A percentile compares a stretch with the other conserved stretches of the same genome.
These are phyloP conservation scores for Pythium vanterpoolii DNA, from an alignment of 352 stramenopile genomes.

Conservation along the genomic window DNA sequence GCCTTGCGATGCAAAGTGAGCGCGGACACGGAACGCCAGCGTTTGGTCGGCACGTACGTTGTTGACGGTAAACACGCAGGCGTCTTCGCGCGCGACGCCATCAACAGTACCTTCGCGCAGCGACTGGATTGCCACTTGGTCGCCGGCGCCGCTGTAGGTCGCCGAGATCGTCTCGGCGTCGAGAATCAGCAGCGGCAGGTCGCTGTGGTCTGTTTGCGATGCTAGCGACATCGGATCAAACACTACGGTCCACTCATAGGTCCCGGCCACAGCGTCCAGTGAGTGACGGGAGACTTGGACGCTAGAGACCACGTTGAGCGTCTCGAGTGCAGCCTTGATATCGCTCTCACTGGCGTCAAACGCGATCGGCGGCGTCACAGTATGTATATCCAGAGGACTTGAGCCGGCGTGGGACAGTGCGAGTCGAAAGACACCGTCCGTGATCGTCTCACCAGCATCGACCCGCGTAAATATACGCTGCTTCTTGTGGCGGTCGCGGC, in stretches of 20 bases:
- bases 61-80: slow-evolving; percentile 26
- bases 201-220: slow-evolving; percentile 18
- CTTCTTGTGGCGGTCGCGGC: slow-evolving; percentile 37
- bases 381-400: slow-evolving; percentile 32
- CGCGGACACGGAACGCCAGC: slow-evolving; percentile 52
- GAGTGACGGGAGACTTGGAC: slow-evolving; percentile 50
- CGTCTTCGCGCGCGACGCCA: slow-evolving; percentile 21
- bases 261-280: slow-evolving; percentile 18
- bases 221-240: slow-evolving; percentile 34
- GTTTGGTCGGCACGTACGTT: slow-evolving; percentile 28
- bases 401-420: slow-evolving; percentile 36
- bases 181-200: slow-evolving; percentile 45
- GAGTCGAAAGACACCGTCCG: slow-evolving; percentile 54
- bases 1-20: slow-evolving; percentile 25
- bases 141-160: slow-evolving; percentile 38
- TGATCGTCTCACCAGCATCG: slow-evolving; percentile 41
- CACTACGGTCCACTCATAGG: slow-evolving; percentile 51
- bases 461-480: slow-evolving; percentile 53
- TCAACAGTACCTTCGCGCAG: slow-evolving; percentile 27
- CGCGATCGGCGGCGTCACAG: slow-evolving; percentile 54
- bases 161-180: slow-evolving; percentile 53
- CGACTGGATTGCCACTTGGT: slow-evolving; percentile 49
- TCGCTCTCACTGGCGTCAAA: slow-evolving; percentile 64
- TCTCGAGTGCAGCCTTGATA: slow-evolving; percentile 69
- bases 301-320: slow-evolving; percentile 55